phyloP scores from a whole-genome alignment of 1,139 yeast species.

The Magnusiomyces suaveolens region DNA sequence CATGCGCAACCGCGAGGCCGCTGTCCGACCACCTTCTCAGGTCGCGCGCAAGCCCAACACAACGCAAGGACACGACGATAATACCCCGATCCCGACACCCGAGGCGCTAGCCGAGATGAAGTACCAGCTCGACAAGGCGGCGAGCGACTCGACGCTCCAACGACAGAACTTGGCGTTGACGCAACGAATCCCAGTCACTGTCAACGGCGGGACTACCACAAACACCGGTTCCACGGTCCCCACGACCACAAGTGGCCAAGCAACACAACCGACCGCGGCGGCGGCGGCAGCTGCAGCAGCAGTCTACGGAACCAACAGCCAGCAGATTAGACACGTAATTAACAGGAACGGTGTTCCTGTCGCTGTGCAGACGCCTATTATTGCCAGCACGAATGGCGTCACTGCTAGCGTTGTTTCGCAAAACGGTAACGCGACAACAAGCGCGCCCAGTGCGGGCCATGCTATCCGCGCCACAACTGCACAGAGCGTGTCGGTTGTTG shows the following conservation, averaged over 20 bases:
- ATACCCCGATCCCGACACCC: constrained; percentile 45
- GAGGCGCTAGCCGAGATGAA: constrained; percentile 63
- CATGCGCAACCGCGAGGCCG: constrained; percentile 77
- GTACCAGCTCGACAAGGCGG: constrained; percentile 23
- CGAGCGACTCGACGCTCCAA: constrained; percentile 5
- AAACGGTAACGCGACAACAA: too few species aligned
- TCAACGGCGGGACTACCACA: neutral
- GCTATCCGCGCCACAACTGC: constrained; percentile 15
- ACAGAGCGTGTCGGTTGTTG: neutral
- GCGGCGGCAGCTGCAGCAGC: neutral
- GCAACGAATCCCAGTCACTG: neutral
- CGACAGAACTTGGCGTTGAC: neutral
- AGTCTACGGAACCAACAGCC: neutral
- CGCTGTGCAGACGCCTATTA: neutral
- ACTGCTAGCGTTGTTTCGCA: neutral
- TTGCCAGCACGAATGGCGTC: neutral
- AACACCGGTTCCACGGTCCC: neutral
- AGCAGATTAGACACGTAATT: neutral
- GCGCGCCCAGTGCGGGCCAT: neutral
- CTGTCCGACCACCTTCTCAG: constrained; percentile 44
- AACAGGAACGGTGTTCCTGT: neutral
- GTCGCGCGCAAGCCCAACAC: constrained; percentile 21
- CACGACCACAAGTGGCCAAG: neutral
- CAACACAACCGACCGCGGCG: too few species aligned
- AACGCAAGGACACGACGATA: constrained; percentile 4